Conservation (phyloP, 805 yeast genomes). For the Starmerella apis region DNA sequence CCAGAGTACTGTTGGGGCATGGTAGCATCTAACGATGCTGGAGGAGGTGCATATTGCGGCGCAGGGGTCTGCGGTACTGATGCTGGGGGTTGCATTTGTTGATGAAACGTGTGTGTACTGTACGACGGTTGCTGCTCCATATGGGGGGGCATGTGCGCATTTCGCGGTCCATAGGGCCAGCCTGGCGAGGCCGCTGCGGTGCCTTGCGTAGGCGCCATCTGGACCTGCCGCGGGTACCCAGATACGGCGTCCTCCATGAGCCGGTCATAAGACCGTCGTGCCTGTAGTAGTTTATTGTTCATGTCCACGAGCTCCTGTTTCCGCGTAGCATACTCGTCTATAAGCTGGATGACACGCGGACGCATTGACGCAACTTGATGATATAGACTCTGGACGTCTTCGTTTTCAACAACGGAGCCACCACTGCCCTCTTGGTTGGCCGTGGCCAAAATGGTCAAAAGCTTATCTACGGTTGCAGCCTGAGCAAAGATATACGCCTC, state of each 20-base stretch:
- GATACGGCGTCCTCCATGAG: slow-evolving; percentile 44
- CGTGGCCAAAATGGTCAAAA: slow-evolving; percentile 46
- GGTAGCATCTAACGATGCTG: neutral
- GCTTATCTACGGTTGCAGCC: slow-evolving; percentile 53
- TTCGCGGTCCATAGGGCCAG: neutral
- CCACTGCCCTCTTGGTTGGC: slow-evolving; percentile 28
- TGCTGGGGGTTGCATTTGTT: slow-evolving; percentile 2
- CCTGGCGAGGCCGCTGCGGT: slow-evolving; percentile 9
- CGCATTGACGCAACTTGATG: slow-evolving; percentile 63
- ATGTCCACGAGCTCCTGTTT: slow-evolving; percentile 67
- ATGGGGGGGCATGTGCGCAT: too few species aligned
- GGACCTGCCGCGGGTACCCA: slow-evolving; percentile 20
- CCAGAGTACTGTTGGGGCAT: neutral
- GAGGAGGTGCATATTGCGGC: neutral
- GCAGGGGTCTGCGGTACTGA: neutral
- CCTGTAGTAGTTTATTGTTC: slow-evolving; percentile 58
- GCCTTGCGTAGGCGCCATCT: too few species aligned
- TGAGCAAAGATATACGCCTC: slow-evolving; percentile 48
- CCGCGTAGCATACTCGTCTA: slow-evolving; percentile 67
- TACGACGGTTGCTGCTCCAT: too few species aligned
- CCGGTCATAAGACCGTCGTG: slow-evolving; percentile 58
- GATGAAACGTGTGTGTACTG: neutral
- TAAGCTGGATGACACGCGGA: slow-evolving; percentile 58
- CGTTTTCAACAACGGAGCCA: slow-evolving; percentile 41
- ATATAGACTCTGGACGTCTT: slow-evolving; percentile 63